A percentile compares a stretch with the other conserved stretches of the same genome.
Evolutionary conservation across 176 grass and related monocot genomes (phyloP).

Genomic region (Coix lacrymajobi): DNA sequence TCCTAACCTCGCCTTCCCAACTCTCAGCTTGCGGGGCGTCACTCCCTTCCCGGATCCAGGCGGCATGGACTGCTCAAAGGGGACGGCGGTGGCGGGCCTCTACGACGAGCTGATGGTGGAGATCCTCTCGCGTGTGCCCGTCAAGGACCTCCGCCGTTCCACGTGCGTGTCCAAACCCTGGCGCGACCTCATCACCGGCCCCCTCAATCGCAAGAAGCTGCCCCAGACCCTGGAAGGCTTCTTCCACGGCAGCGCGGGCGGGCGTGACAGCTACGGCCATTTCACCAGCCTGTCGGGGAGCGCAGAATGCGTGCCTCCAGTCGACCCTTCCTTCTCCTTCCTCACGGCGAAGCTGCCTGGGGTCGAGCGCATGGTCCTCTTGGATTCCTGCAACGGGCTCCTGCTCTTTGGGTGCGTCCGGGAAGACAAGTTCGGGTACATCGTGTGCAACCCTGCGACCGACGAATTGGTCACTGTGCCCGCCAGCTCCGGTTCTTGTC

Average conservation of each 20-base stretch:
- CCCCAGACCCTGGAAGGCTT: not conserved
- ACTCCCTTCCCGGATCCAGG: not conserved
- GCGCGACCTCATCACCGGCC: constrained; percentile 7
- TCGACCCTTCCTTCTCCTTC: not conserved
- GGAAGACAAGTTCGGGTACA: too few relatives aligned
- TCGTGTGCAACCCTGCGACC: too few relatives aligned
- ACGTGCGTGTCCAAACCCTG: not conserved
- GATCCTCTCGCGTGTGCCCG: not conserved
- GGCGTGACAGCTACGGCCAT: not conserved
- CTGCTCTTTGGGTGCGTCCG: too few relatives aligned
- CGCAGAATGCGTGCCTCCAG: too few relatives aligned
- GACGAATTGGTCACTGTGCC: too few relatives aligned
- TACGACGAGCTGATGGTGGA: not conserved
- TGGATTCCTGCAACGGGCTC: not conserved
- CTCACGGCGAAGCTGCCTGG: not conserved
- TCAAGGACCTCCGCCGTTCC: not conserved
- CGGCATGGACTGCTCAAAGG: not conserved
- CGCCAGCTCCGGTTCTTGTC: too few relatives aligned
- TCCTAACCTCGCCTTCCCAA: not conserved
- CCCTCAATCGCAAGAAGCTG: not conserved
- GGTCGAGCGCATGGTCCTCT: not conserved
- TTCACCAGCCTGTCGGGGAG: not conserved
- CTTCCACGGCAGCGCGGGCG: not conserved
- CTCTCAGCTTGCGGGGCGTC: not conserved
- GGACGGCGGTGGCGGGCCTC: not conserved